Base-by-base conservation (phyloP, 306 rosid species). In the Prunus mume region DNA sequence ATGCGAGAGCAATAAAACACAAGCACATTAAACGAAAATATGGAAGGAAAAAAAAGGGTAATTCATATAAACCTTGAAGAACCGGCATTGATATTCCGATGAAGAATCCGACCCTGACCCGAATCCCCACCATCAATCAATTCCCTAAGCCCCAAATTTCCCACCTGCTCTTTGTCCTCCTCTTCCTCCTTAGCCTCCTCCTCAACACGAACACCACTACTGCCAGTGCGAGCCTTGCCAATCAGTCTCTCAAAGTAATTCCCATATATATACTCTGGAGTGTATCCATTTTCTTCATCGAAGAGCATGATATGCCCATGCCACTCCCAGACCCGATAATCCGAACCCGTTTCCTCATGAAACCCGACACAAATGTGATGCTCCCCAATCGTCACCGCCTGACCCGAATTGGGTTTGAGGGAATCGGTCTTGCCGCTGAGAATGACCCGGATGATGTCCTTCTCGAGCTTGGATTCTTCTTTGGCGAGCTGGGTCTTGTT, bases 261-360 rank as follows among this genome's bases (percentile, higher is more conserved):
- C 30, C 97, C 99, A 67, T 95, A 95, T 3, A 92, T 91, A 68
- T 95, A 95, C 89, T 95, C 97, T 0, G 97, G 97, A 10, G 96
- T 72, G 66, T 89, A 95, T 0, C 97, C 97, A 24, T 81, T 76
- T 28, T 92, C 96, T 3, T 92, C 99, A 25, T 83, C 91, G 17
- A 87, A 92, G 14, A 89, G 55, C 99, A 92, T 92, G 67, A 95
- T 79, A 24, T 95, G 99, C 0, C 99, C 99, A 57, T 95, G 99
- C 99, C 99, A 95, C 90, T 95, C 99, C 99, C 99, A 95, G 0
- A 92, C 97, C 57, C 97, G 81, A 71, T 92, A 95, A 9, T 91
- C 96, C 10, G 96, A 88, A 3, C 78, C 93, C 76, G 87, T 83
- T 41, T 95, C 99, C 62, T 86, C 89, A 11, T 92, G 96, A 75